Base-by-base conservation (phyloP, 176 grass and related monocot genomes). In the Chrysopogon serrulatus region DNA sequence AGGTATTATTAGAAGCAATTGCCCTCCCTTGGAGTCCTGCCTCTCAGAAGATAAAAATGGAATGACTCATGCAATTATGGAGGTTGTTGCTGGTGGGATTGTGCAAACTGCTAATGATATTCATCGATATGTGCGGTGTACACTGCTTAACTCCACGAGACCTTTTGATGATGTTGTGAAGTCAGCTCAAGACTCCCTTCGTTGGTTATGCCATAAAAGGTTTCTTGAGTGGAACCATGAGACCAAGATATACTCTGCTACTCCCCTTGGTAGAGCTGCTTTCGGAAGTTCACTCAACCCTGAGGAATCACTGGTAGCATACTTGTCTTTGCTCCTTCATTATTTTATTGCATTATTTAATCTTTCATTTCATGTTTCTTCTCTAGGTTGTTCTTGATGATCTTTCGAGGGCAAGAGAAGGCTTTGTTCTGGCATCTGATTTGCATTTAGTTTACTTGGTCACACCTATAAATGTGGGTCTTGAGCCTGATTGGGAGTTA, bases 11-110 rank as follows among this genome's bases (percentile, higher is more conserved):
- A 98, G 86, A 86, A 89, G 82, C 63, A 87, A 88, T 60, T 98
- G 92, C 41, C 72, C 89, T 73, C 90, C 91, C 54, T 90, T 95
- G 87, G 88, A 98, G 64, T 98, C 95, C 36, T 98, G 95, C 80
- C 85, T 98, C 41, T 98, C 95, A 40, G 95, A 98, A 86, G 90
- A 93, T 83, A 95, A 95, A 93, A 98, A 98, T 88, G 95, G 95
- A 65, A 98, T 98, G 95, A 98, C 87, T 89, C 95, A 98, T 90
- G 92, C 95, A 26, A 95, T 98, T 76, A 91, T 98, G 95, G 95
- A 98, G 76, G 95, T 98, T 84, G 95, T 98, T 87, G 84, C 95
- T 84, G 88, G 95, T 76, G 95, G 95, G 27, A 93, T 94, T 63
- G 95, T 98, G 47, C 95, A 98, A 91, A 98, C 95, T 73, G 95